Evolutionary conservation across 2,329 filamentous ascomycete genomes (phyloP).

Genomic region (Penicillium brevicompactum): DNA sequence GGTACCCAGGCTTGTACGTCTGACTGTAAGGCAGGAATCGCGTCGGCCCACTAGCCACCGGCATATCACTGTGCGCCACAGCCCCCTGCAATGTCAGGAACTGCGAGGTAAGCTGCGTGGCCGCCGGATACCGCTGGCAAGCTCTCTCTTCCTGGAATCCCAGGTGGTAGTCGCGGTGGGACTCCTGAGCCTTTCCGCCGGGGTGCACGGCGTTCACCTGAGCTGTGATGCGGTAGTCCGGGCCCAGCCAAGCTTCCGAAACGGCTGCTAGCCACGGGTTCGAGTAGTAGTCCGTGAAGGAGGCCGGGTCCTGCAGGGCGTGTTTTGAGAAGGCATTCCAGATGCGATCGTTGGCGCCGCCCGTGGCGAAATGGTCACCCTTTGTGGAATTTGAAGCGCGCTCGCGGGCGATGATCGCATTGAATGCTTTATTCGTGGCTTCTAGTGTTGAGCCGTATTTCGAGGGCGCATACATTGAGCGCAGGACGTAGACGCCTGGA

Average conservation of each 20-base stretch:
- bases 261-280: conserved; percentile 61
- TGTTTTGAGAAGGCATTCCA: conserved; percentile 70
- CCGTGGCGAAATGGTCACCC: conserved; percentile 64
- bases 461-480: conserved; percentile 52
- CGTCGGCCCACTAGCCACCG: conserved; percentile 60
- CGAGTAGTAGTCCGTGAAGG: conserved; percentile 61
- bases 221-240: conserved; percentile 61
- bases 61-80: conserved; percentile 64
- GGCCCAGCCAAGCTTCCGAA: conserved; percentile 60
- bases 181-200: conserved; percentile 58
- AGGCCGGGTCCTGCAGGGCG: conserved; percentile 52
- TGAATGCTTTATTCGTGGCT: conserved; percentile 52
- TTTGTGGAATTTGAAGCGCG: conserved; percentile 35
- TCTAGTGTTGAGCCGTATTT: conserved; percentile 41
- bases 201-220: conserved; percentile 66
- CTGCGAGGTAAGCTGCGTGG: conserved; percentile 57
- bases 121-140: conserved; percentile 53
- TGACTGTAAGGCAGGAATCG: conserved; percentile 64
- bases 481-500: conserved; percentile 62
- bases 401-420: conserved; percentile 53
- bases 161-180: conserved; percentile 66
- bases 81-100: conserved; percentile 65
- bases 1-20: conserved; percentile 57
- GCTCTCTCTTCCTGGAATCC: conserved; percentile 59
- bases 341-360: conserved; percentile 61